Base-by-base conservation (phyloP, 2,329 filamentous ascomycete species). In the Aspergillus aculeatinus region DNA sequence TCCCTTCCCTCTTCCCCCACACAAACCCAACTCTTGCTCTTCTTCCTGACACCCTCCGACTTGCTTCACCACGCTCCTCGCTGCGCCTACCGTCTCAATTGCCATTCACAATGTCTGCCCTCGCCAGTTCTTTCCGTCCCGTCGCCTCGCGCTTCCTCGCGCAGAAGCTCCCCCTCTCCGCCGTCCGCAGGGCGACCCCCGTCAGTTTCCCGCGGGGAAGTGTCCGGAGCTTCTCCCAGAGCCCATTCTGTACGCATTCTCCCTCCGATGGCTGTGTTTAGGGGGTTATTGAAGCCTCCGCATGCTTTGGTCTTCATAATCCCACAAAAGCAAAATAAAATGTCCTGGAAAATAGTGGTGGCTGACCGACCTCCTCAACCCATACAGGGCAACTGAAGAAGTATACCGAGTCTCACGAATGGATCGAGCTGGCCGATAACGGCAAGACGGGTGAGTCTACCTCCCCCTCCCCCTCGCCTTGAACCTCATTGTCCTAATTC, bases 391-490 rank as follows among this genome's bases (percentile, higher is more conserved):
- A 77, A 65, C 71, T 75, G 56, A 94, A 95, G 81, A 91, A 89
- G 77, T 99, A 96, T 83, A 97, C 95, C 66, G 89, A 93, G 77
- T 94, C 97, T 75, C 95, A 99, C 83, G 95, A 99, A 82, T 99
- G 95, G 95, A 88, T 99, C 76, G 92, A 97, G 79, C 81, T 96
- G 62, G 89, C 88, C 59, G 87, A 86, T 55, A 90, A 96, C 79
- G 87, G 89, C 76, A 94, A 90, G 78, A 89, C 88, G 53, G 93
- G 91, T 72, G 55, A 63, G 67, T 67, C 25, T 33, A 9, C 47
- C n/a, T 31, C 57, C 51, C 47, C n/a, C 11, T 19, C 4, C 10
- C 27, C 16, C 19, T 16, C 51, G 10, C 14, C 31, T 16, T 29
- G 2, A 29, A 7, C 27, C 27, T 29, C 27, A 29, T 29, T 0